Base-by-base conservation (phyloP, 805 yeast genomes). In the Saccharomycopsis capsularis region DNA sequence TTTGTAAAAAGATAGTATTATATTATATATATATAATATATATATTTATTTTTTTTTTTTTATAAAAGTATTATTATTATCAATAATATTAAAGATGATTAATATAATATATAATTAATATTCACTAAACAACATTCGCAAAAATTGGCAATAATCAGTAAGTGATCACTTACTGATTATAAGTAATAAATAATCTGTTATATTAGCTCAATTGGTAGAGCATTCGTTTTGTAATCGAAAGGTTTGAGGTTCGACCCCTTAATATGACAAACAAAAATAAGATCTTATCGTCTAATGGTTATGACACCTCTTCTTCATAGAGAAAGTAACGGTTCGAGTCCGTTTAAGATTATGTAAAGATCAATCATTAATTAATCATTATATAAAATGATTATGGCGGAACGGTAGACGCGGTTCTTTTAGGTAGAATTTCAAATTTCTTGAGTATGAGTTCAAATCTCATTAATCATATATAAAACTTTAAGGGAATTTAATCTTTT, bases 221-320 rank as follows among this genome's bases (percentile, higher is more conserved):
- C 54, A 50, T 47, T 47, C 47, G 54, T 51, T 51, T 51, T 51
- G 54, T 51, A 51, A 51, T 51, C 54, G 47, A 44, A 47, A 51
- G 51, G 44, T 42, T 48, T 48, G 43, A 44, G 52, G 52, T 51
- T 51, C 51, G 41, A 51, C 35, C 47, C 54, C 51, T 43, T 43
- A 45, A 39, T 46, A 46, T 44, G 48, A 45, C 47, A 47, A n/a
- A 21, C 41, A 47, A 36, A 16, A n/a, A 16, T 41, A 6, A 24
- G 44, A 41, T 41, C 44, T 41, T 41, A 41, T 41, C 23, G 44
- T 41, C 44, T 41, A 41, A 41, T 25, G 44, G 44, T 41, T 41
- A 48, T 43, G 42, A 30, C 40, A 34, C 21, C 39, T 23, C 38
- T 32, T 44, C 40, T 42, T 37, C 48, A 37, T 48, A 25, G 42